Evolutionary conservation across 257 asterid species (phyloP), one percentile per base, ranked within the genome.

Genomic region (Verbena officinalis): DNA sequence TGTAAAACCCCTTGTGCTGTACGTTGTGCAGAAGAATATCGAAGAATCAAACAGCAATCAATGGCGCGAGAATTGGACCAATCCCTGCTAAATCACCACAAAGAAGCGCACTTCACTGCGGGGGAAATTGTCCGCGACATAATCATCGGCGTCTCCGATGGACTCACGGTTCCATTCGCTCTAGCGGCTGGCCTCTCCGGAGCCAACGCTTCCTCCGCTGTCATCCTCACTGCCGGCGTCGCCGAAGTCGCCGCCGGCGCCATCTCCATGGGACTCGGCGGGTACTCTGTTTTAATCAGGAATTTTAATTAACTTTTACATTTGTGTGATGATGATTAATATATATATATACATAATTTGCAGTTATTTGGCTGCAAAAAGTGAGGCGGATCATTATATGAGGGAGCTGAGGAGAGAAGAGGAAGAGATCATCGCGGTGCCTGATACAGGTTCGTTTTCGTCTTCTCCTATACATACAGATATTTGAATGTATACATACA

Each of bases 251-350:
- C 96, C 33, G 99, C 99, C 17, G 97, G 99, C 11, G 97, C 96
- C 68, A 90, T 93, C 58, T 90, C 99, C 76, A 93, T 93, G 99
- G 99, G 99, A 19, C 99, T 93, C 38, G 99, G 99, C 72, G 99
- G 97, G 99, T 93, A 78, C 0, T 24, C 39, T 0, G 19, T 11
- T 20, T n/a, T 53, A 27, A 53, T 27, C 36, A 52, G 38, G 58
- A 57, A 51, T 63, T 62, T 16, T 7, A 8, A 24, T 20, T 9
- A 1, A n/a, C n/a, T 30, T 27, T 27, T 2, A 6, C 16, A 7
- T 12, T 13, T 52, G 23, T 42, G 17, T 23, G 9, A 5, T 7
- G 40, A 7, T 36, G 40, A 36, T 27, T 2, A 27, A 5, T 27
- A 7, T 7, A 64, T 21, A 4, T 19, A 22, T 22, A 19, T 8